Conservation (phyloP, 768 basidiomycete genomes). For the Mycena capillaripes region DNA sequence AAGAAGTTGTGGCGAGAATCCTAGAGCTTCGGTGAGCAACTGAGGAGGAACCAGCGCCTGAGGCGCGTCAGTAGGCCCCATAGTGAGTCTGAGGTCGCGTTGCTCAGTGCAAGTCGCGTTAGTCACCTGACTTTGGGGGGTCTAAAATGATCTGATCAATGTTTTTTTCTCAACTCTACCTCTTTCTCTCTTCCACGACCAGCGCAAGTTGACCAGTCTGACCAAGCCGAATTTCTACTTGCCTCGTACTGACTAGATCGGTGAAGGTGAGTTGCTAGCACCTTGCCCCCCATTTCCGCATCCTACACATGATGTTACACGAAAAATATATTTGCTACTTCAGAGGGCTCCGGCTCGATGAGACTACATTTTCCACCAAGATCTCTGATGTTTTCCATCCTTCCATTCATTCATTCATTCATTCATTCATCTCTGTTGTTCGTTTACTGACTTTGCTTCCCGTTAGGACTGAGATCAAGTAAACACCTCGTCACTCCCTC, state of each 20-base stretch:
- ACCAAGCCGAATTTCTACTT: too few species aligned
- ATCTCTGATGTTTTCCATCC: conserved; percentile 71
- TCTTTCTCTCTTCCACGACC: too few species aligned
- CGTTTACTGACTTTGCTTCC: background rate
- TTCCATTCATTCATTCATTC: background rate
- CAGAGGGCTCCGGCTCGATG: conserved; percentile 77
- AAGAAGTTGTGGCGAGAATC: conserved; percentile 87
- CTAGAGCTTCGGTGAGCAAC: conserved; percentile 80
- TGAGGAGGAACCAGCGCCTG: conserved; percentile 54
- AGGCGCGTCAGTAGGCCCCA: conserved; percentile 28
- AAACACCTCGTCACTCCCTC: too few species aligned
- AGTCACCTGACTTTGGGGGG: background rate
- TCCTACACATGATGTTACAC: conserved; percentile 49
- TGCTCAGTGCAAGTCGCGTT: conserved; percentile 2
- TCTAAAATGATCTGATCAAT: too few species aligned
- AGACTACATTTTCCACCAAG: conserved; percentile 81
- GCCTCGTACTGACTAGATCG: background rate
- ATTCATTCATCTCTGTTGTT: background rate
- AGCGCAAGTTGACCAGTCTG: too few species aligned
- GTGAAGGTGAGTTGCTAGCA: background rate
- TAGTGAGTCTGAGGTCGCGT: background rate
- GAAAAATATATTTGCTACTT: conserved; percentile 87
- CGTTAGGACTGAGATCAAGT: too few species aligned
- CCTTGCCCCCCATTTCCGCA: background rate
- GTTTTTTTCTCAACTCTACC: too few species aligned